These are phyloP conservation scores for Nothomitra cinnamomea DNA, from an alignment of 2,329 filamentous ascomycete species.

Conservation along the genomic window DNA sequence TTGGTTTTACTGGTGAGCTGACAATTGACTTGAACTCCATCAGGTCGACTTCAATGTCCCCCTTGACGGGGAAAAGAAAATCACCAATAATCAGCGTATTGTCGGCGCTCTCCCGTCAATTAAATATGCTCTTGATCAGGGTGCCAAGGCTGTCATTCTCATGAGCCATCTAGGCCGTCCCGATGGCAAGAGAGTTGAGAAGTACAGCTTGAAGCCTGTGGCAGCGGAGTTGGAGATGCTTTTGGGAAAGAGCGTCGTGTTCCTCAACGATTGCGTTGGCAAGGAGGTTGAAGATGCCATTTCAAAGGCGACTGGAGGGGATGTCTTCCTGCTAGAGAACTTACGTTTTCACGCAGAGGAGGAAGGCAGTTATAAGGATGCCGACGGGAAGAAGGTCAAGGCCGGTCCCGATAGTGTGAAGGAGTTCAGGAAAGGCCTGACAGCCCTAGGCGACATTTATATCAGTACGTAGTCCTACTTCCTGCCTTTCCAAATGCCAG, in stretches of 20 bases:
- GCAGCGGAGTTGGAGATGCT: slow-evolving; percentile 84
- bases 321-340: slow-evolving; percentile 89
- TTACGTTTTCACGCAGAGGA: slow-evolving; percentile 96
- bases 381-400: slow-evolving; percentile 92
- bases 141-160: slow-evolving; percentile 81
- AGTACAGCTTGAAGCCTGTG: slow-evolving; percentile 91
- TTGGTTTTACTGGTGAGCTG: not conserved
- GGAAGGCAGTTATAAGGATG: slow-evolving; percentile 90
- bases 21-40: slow-evolving; percentile 1
- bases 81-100: slow-evolving; percentile 98
- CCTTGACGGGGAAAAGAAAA: slow-evolving; percentile 77
- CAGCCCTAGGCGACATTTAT: slow-evolving; percentile 85
- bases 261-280: slow-evolving; percentile 82
- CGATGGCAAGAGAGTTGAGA: slow-evolving; percentile 72
- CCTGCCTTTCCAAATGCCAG: not conserved
- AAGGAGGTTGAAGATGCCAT: slow-evolving; percentile 79
- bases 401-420: slow-evolving; percentile 86
- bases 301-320: slow-evolving; percentile 62
- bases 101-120: slow-evolving; percentile 89
- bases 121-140: slow-evolving; percentile 80
- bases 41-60: slow-evolving; percentile 99
- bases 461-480: slow-evolving; percentile 51
- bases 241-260: slow-evolving; percentile 66
- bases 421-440: slow-evolving; percentile 88
- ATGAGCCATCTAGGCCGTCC: slow-evolving; percentile 98